These are phyloP conservation scores for Lepiota subincarnata DNA, from an alignment of 768 basidiomycete species.

Conservation along the genomic window DNA sequence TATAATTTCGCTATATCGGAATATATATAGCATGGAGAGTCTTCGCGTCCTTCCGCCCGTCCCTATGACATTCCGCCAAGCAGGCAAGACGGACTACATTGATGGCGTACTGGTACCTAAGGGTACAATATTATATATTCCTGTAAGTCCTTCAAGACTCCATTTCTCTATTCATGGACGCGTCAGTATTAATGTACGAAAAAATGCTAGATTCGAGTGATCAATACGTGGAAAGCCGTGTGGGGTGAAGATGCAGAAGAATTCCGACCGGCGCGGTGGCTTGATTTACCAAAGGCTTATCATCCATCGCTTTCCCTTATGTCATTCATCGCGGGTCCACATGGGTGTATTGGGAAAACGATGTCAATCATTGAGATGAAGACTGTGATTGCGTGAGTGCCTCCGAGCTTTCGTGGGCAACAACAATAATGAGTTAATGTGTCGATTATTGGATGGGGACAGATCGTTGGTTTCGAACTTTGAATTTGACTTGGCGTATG, in stretches of 20 bases:
- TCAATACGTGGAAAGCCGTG: slow-evolving; percentile 45
- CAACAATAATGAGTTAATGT: not conserved
- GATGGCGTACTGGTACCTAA: slow-evolving; percentile 39
- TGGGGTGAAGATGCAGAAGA: slow-evolving; percentile 53
- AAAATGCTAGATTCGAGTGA: slow-evolving; percentile 39
- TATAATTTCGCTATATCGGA: not conserved
- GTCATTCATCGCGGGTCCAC: slow-evolving; percentile 42
- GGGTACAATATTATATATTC: slow-evolving; percentile 40
- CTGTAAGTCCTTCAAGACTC: slow-evolving; percentile 23
- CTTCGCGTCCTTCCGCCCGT: slow-evolving; percentile 41
- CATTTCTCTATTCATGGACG: not conserved
- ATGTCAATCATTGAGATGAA: slow-evolving; percentile 50
- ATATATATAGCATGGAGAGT: slow-evolving; percentile 34
- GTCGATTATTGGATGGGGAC: not conserved
- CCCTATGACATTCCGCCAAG: slow-evolving; percentile 34
- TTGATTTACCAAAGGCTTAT: slow-evolving; percentile 31
- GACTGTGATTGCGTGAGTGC: slow-evolving; percentile 35
- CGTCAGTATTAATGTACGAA: no score
- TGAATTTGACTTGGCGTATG: slow-evolving; percentile 37
- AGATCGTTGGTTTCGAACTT: slow-evolving; percentile 37
- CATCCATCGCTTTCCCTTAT: slow-evolving; percentile 33
- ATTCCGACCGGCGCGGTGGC: slow-evolving; percentile 45
- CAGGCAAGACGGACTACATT: slow-evolving; percentile 35
- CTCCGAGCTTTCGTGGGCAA: no score
- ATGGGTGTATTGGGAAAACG: slow-evolving; percentile 44